Conservation (phyloP, 108 stramenopile genomes). For the Skeletonema costatum region DNA sequence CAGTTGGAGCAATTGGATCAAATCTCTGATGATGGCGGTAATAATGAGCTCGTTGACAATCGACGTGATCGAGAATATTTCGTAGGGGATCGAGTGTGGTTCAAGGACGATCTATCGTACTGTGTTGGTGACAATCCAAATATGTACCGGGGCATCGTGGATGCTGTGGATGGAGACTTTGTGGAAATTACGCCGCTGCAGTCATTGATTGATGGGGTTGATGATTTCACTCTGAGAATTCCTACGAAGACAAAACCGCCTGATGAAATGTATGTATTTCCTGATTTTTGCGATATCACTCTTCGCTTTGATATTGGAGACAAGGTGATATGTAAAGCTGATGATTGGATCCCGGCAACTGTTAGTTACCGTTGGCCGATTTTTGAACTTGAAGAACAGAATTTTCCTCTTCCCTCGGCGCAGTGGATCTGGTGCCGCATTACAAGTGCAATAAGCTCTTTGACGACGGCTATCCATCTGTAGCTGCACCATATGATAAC, state of each 20-base stretch:
- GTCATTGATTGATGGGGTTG: not conserved
- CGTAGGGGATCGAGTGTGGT: not conserved
- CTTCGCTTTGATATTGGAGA: not conserved
- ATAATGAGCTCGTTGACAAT: not conserved
- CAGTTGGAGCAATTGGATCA: not conserved
- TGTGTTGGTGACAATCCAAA: not conserved
- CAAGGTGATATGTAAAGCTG: not conserved
- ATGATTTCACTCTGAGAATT: not conserved
- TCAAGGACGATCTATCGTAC: not conserved
- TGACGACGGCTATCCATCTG: not conserved
- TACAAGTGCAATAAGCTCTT: not conserved
- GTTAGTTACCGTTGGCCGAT: not conserved
- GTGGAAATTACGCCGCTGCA: not conserved
- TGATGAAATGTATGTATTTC: not conserved
- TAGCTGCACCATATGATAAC: not conserved
- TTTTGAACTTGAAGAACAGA: not conserved
- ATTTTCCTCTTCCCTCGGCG: not conserved
- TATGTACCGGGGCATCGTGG: not conserved
- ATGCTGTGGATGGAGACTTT: not conserved
- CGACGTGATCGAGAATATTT: not conserved
- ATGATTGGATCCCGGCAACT: not conserved
- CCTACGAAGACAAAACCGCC: not conserved
- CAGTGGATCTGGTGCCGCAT: not conserved
- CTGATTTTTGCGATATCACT: not conserved
- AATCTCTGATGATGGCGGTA: not conserved